These are phyloP conservation scores for Sporothrix pseudoabietina DNA, from an alignment of 2,329 filamentous ascomycete genomes.

Conservation along the genomic window DNA sequence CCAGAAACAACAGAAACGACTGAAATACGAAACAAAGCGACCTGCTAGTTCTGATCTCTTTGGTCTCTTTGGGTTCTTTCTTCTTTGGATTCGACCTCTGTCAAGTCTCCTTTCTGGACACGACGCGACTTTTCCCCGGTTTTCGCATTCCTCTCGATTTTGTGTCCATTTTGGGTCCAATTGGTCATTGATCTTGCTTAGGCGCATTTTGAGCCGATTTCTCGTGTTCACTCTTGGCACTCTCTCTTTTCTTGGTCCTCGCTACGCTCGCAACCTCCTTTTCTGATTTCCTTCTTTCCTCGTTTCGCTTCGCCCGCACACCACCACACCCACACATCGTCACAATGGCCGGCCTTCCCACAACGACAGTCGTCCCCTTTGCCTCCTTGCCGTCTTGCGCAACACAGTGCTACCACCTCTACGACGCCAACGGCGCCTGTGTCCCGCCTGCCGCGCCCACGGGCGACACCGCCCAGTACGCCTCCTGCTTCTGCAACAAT, in stretches of 20 bases:
- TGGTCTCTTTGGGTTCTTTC: not conserved
- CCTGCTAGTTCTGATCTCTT: not conserved
- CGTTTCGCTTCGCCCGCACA: not conserved
- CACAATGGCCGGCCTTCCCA: constrained; percentile 22
- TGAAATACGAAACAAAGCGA: no score
- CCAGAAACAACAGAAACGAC: not conserved
- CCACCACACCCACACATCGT: not conserved
- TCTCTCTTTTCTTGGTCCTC: not conserved
- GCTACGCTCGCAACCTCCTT: not conserved
- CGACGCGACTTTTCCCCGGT: not conserved
- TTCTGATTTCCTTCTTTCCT: not conserved
- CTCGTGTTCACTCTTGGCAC: not conserved
- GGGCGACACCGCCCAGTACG: constrained; percentile 57
- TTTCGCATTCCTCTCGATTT: no score
- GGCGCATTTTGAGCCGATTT: no score
- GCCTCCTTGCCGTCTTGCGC: constrained; percentile 64
- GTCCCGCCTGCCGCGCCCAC: constrained; percentile 58
- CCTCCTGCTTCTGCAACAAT: constrained; percentile 74
- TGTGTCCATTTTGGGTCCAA: no score
- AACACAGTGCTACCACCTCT: constrained; percentile 59
- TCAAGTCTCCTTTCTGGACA: not conserved
- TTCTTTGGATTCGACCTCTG: not conserved
- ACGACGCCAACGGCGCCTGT: constrained; percentile 72
- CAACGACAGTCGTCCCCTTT: constrained; percentile 61
- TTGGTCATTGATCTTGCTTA: no score